Conservation (phyloP, 2,329 filamentous ascomycete genomes). For the Zasmidium angulare region DNA sequence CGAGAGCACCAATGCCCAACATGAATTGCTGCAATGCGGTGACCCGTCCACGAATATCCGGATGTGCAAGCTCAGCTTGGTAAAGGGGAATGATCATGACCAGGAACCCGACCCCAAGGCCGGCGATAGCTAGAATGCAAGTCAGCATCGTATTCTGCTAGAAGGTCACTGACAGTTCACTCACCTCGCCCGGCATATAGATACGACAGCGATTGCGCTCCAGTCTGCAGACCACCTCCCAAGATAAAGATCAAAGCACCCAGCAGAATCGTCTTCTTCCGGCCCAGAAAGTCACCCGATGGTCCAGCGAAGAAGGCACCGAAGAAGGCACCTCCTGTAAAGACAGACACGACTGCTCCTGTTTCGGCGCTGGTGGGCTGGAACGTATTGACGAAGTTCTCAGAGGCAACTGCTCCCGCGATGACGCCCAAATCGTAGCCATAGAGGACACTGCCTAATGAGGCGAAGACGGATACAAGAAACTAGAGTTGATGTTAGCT, state of each 20-base stretch:
- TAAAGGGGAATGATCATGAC: constrained; percentile 70
- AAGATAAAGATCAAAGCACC: constrained; percentile 71
- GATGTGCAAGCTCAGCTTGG: constrained; percentile 77
- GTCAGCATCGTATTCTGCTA: constrained; percentile 3
- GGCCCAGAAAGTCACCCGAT: constrained; percentile 63
- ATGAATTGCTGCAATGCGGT: constrained; percentile 80
- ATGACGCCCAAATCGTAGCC: constrained; percentile 62
- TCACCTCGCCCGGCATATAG: constrained; percentile 65
- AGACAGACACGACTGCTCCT: constrained; percentile 73
- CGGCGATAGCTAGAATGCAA: constrained; percentile 25
- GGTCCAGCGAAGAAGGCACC: constrained; percentile 66
- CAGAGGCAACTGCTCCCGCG: constrained; percentile 53
- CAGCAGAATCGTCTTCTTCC: constrained; percentile 69
- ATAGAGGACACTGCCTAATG: constrained; percentile 58
- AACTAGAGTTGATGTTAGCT: constrained; percentile 42
- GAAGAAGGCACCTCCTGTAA: constrained; percentile 73
- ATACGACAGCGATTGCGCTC: constrained; percentile 57
- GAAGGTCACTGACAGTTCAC: background rate
- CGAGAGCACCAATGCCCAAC: constrained; percentile 71
- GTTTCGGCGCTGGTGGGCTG: constrained; percentile 40
- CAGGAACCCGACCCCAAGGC: constrained; percentile 57
- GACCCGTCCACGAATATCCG: constrained; percentile 71
- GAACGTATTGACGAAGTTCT: constrained; percentile 45
- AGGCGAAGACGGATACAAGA: constrained; percentile 59
- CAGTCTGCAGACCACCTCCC: constrained; percentile 73